These are phyloP conservation scores for Capniomyces stellatus DNA, from an alignment of 371 early-diverging fungal genomes.

Conservation along the genomic window DNA sequence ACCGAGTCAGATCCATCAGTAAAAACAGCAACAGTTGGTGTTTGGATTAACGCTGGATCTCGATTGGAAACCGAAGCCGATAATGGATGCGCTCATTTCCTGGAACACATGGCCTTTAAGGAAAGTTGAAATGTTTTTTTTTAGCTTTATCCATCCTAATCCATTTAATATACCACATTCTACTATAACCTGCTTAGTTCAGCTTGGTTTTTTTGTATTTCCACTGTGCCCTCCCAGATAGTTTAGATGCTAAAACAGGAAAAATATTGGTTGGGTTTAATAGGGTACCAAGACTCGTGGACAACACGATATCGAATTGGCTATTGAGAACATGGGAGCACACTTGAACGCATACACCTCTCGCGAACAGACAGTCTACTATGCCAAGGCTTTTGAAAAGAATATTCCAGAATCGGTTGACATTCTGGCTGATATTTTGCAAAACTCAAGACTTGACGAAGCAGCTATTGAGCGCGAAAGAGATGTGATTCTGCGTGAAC, in stretches of 20 bases:
- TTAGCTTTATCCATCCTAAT: too few relatives aligned
- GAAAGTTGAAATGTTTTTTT: conserved; percentile 23
- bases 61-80: conserved; percentile 74
- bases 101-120: conserved; percentile 98
- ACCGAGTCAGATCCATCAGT: conserved; percentile 80
- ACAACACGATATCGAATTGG: conserved; percentile 77
- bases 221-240: too few relatives aligned
- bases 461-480: conserved; percentile 85
- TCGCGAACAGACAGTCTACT: conserved; percentile 95
- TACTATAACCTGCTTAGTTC: too few relatives aligned
- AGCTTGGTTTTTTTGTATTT: too few relatives aligned
- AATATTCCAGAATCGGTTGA: conserved; percentile 80
- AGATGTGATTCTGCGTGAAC: conserved; percentile 85
- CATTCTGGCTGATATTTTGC: conserved; percentile 85
- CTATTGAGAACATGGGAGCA: conserved; percentile 94
- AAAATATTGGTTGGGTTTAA: background rate
- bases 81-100: conserved; percentile 93
- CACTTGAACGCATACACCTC: conserved; percentile 96
- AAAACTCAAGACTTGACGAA: conserved; percentile 64
- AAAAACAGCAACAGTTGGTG: conserved; percentile 93
- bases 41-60: conserved; percentile 95
- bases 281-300: conserved; percentile 73
- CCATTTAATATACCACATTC: too few relatives aligned
- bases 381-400: conserved; percentile 76
- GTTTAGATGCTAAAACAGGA: too few relatives aligned